phyloP scores from a whole-genome alignment of 805 yeast species.

The Hanseniaspora jakobsenii region DNA sequence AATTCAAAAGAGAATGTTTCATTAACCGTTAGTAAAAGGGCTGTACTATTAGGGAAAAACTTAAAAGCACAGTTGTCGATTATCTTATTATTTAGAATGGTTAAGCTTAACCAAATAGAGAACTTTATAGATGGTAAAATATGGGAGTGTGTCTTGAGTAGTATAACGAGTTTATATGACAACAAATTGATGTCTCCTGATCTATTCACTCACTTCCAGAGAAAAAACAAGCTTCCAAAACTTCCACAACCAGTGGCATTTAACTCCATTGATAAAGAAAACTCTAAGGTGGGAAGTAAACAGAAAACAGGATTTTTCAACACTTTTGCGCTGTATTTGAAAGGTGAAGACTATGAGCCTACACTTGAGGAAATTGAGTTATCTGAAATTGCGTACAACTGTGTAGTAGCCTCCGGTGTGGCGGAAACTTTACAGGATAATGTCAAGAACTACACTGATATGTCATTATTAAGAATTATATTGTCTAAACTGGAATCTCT shows the following conservation, averaged over 20 bases:
- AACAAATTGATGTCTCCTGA: conserved; percentile 60
- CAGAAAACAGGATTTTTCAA: conserved; percentile 54
- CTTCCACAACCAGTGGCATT: conserved; percentile 57
- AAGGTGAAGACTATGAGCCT: conserved; percentile 88
- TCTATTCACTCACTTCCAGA: conserved; percentile 53
- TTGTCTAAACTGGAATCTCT: conserved; percentile 27
- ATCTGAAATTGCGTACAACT: conserved; percentile 70
- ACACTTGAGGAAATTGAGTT: conserved; percentile 84
- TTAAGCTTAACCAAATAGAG: conserved; percentile 43
- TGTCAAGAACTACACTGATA: conserved; percentile 25
- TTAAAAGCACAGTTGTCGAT: conserved; percentile 85
- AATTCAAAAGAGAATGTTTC: conserved; percentile 48
- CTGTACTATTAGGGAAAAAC: conserved; percentile 78
- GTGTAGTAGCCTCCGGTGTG: conserved; percentile 60
- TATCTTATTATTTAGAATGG: conserved; percentile 69
- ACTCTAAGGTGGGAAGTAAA: conserved; percentile 42
- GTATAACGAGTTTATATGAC: conserved; percentile 55
- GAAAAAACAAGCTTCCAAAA: conserved; percentile 37
- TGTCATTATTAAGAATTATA: conserved; percentile 27
- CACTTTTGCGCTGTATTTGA: conserved; percentile 81
- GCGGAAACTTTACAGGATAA: conserved; percentile 43
- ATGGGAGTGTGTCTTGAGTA: conserved; percentile 51
- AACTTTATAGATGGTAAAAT: conserved; percentile 31
- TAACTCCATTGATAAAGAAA: conserved; percentile 43
- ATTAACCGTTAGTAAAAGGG: conserved; percentile 51